Base-by-base conservation (phyloP, 495 filamentous ascomycete species). In the Cercophora newfieldiana region DNA sequence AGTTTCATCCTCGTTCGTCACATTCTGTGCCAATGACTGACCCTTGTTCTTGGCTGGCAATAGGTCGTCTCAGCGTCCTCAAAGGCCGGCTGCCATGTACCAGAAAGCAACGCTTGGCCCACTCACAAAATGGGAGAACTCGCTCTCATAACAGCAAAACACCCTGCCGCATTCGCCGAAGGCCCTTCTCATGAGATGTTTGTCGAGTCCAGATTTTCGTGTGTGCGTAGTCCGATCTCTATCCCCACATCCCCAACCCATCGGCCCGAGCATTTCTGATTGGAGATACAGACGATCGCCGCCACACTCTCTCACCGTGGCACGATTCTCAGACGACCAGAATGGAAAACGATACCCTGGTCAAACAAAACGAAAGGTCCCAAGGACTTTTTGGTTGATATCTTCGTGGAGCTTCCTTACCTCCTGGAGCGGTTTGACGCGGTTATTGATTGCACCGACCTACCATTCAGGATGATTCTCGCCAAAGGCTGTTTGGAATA, bases 281-380 rank as follows among this genome's bases (percentile, higher is more conserved):
- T 2, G n/a, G 14, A 5, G 55, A 4, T n/a, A 28, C 18, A 58
- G 55, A 58, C 55, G 6, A n/a, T 58, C 31, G 25, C 55, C 3
- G 55, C 55, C n/a, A n/a, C n/a, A n/a, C n/a, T n/a, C n/a, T 33
- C 7, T 30, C 3, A 28, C n/a, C 25, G 28, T 18, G 7, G 18
- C 1, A 59, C 55, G 2, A 37, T 66, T 12, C 47, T 66, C 28
- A 33, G 44, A 7, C 3, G 25, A 3, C n/a, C 50, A 2, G 63
- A 66, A 1, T 66, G 63, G 63, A 53, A 51, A 24, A 60, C 54
- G 25, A 24, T 66, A 29, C 63, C 63, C 6, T 66, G 54, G 55
- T 57, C 55, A 7, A 26, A 55, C 3, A 19, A 31, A 18, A 16
- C 48, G 12, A 66, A 66, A 50, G 53, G 55, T 2, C 0, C 28